Percentiles rank a stretch among this genome's conserved stretches.
These are phyloP conservation scores for Keqinozyma sinolaborantium DNA, from an alignment of 1,139 yeast species.

Conservation along the genomic window DNA sequence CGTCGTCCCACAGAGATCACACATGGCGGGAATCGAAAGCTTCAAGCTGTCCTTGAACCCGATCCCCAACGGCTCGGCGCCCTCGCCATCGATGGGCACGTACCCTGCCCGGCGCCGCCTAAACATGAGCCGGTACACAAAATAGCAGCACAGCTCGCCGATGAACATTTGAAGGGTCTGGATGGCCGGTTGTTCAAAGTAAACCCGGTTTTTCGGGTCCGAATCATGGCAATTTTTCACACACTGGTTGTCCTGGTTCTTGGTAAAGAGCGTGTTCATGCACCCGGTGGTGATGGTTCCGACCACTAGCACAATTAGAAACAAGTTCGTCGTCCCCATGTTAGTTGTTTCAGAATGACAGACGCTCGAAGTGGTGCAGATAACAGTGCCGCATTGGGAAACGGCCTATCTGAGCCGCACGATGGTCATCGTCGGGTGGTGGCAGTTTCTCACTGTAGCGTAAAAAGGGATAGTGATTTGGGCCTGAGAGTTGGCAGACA, in stretches of 20 bases:
- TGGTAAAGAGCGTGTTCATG: slow-evolving; percentile 69
- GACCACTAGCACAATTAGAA: slow-evolving; percentile 24
- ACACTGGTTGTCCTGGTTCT: slow-evolving; percentile 76
- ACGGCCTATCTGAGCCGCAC: slow-evolving; percentile 27
- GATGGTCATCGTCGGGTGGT: slow-evolving; percentile 39
- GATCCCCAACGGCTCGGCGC: slow-evolving; percentile 5
- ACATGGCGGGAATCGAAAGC: slow-evolving; percentile 60
- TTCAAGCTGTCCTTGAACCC: slow-evolving; percentile 22
- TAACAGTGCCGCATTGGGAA: too few relatives aligned
- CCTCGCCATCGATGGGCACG: slow-evolving; percentile 14
- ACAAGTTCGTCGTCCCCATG: slow-evolving; percentile 1
- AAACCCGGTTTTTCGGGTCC: slow-evolving; percentile 25
- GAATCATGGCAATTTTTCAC: slow-evolving; percentile 54
- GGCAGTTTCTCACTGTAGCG: too few relatives aligned
- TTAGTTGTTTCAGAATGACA: neutral
- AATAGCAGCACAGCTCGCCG: slow-evolving; percentile 59
- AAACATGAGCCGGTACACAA: slow-evolving; percentile 38
- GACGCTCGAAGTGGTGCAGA: too few relatives aligned
- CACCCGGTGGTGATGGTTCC: slow-evolving; percentile 70
- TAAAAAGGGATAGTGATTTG: too few relatives aligned
- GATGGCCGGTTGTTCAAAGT: slow-evolving; percentile 73
- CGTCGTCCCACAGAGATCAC: slow-evolving; percentile 74
- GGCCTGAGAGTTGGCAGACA: too few relatives aligned
- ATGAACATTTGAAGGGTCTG: slow-evolving; percentile 82
- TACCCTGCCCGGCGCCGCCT: slow-evolving; percentile 14